These are phyloP conservation scores for Tetracladium marchalianum DNA, from an alignment of 495 filamentous ascomycete genomes.

Conservation along the genomic window DNA sequence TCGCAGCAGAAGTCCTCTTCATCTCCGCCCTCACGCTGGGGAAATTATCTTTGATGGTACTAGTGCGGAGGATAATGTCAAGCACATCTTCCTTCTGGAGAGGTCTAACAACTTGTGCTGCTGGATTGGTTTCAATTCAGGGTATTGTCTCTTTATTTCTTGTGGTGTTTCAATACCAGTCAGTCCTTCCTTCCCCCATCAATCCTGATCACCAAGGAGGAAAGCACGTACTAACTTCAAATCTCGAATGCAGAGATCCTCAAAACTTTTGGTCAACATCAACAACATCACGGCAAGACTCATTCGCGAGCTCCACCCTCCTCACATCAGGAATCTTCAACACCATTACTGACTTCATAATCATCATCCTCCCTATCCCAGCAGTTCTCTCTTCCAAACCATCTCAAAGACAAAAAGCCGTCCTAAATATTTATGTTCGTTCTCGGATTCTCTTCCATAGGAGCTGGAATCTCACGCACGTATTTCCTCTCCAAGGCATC, in stretches of 20 bases:
- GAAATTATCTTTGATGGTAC: conserved; percentile 15
- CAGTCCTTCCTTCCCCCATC: conserved; percentile 13
- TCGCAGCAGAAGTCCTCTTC: conserved; percentile 9
- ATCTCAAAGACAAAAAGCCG: conserved; percentile 41
- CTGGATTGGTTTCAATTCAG: conserved; percentile 34
- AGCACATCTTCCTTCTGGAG: conserved; percentile 19
- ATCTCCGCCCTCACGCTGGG: conserved; percentile 7
- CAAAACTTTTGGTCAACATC: conserved; percentile 42
- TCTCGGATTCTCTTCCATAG: conserved; percentile 46
- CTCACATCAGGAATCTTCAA: conserved; percentile 49
- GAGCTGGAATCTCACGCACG: conserved; percentile 46
- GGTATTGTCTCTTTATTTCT: conserved; percentile 38
- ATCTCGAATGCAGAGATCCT: conserved; percentile 12
- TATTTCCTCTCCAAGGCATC: conserved; percentile 14
- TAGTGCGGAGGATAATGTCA: conserved; percentile 11
- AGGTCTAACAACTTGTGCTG: conserved; percentile 25
- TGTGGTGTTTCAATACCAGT: conserved; percentile 49
- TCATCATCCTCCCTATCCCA: conserved; percentile 50
- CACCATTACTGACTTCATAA: conserved; percentile 47
- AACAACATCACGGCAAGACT: conserved; percentile 25
- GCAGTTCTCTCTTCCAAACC: conserved; percentile 46
- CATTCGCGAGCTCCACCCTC: conserved; percentile 38
- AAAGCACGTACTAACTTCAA: neutral
- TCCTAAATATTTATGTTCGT: conserved; percentile 49
- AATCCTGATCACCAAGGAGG: neutral